A percentile compares a stretch with the other conserved stretches of the same genome.
Evolutionary conservation across 495 filamentous ascomycete genomes (phyloP).

Genomic region (Ascobolus immersus): DNA sequence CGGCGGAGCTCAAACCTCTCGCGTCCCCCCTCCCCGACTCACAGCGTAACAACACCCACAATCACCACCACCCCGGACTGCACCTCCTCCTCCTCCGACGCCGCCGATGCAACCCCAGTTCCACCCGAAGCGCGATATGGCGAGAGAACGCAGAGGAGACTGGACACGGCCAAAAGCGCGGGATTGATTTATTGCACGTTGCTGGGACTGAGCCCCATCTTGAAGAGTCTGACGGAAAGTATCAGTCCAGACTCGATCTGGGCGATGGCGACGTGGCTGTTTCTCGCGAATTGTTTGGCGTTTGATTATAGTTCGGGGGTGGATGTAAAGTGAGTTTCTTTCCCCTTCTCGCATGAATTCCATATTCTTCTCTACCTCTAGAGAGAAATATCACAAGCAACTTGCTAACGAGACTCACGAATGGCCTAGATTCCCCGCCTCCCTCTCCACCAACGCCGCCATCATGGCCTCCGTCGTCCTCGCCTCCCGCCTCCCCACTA

Average conservation of each 20-base stretch:
- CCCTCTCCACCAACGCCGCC: conserved; percentile 79
- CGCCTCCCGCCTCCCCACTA: conserved; percentile 61
- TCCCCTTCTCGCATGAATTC: no score
- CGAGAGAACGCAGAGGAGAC: conserved; percentile 18
- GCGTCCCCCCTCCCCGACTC: no score
- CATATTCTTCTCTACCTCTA: not conserved
- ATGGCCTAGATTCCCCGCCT: conserved; percentile 58
- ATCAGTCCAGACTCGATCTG: conserved; percentile 82
- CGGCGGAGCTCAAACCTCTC: no score
- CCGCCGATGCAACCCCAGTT: conserved; percentile 1
- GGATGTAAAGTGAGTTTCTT: conserved; percentile 25
- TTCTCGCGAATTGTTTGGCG: conserved; percentile 87
- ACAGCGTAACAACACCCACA: not conserved
- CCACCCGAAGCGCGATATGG: no score
- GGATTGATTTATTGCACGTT: conserved; percentile 78
- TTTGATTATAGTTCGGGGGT: conserved; percentile 72
- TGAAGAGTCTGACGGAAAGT: conserved; percentile 78
- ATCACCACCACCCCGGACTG: conserved; percentile 2
- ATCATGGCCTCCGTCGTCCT: conserved; percentile 86
- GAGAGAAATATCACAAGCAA: conserved; percentile 17
- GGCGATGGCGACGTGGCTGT: conserved; percentile 79
- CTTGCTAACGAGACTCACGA: no score
- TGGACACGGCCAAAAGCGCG: conserved; percentile 65
- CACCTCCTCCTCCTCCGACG: conserved; percentile 1
- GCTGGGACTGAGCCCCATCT: conserved; percentile 71